A percentile compares a stretch with the other conserved stretches of the same genome.
Evolutionary conservation across 768 basidiomycete species (phyloP).

Genomic region (Amyloporia xantha): DNA sequence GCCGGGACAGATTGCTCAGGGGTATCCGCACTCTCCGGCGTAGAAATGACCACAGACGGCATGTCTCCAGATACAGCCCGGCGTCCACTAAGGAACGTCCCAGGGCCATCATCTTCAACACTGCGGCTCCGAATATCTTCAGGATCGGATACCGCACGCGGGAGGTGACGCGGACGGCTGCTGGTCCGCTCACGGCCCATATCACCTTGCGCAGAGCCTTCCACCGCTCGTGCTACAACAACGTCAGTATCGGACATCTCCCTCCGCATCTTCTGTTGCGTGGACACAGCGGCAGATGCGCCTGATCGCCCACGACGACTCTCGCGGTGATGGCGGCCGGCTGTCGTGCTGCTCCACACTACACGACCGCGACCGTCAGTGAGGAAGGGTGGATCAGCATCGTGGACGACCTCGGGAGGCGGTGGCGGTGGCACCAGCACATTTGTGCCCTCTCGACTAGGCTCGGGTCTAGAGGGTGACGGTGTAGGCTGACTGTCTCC

Average conservation of each 20-base stretch:
- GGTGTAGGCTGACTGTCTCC: background rate
- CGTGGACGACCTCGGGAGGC: slow-evolving; percentile 9
- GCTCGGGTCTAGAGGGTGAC: background rate
- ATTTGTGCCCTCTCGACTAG: background rate
- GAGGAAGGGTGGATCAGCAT: slow-evolving; percentile 24
- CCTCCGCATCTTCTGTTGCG: slow-evolving; percentile 4
- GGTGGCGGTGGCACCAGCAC: background rate
- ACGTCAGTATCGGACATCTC: background rate
- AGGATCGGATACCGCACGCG: background rate
- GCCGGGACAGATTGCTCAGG: no score
- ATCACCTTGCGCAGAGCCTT: background rate
- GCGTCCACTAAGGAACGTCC: no score
- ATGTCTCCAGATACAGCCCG: no score
- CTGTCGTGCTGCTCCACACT: slow-evolving; percentile 25
- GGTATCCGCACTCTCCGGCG: no score
- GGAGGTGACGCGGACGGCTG: background rate
- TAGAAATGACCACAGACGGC: no score
- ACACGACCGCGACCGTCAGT: slow-evolving; percentile 31
- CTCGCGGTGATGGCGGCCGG: slow-evolving; percentile 7
- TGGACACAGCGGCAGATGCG: background rate
- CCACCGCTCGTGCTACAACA: no score
- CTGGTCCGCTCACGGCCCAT: background rate
- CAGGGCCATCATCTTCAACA: no score
- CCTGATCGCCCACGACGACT: background rate
- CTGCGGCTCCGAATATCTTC: background rate